Evolutionary conservation across 257 asterid genomes (phyloP), one percentile per base, ranked within the genome.

Genomic region (Solanum stenotomum): DNA sequence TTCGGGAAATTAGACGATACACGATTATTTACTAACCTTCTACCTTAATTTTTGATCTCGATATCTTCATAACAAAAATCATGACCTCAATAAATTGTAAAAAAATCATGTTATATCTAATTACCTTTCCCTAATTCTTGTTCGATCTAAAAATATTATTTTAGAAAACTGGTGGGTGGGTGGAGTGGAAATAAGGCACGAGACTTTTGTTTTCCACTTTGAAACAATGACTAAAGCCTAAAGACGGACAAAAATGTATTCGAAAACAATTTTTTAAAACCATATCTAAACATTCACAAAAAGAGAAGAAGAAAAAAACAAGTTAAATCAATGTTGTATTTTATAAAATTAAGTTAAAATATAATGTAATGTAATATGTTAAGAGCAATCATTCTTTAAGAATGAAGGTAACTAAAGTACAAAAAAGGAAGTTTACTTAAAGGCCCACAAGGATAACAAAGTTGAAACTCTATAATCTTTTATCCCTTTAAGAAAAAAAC

Each of bases 21-120:
- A 2, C 3, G 4, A 56, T 3, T 2, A 18, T 56, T 7, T 56
- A 56, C 3, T 10, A 63, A 63, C 0, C 7, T 63, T 63, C 14
- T 63, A 63, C 4, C 6, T 11, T 63, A 63, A 23, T 18, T 56
- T 9, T 56, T 23, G 0, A 63, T 1, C 3, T 63, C 2, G 15
- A 63, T 63, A 23, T 63, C 0, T 23, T 23, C 3, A 23, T 23
- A 6, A 4, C 0, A 63, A 63, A n/a, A n/a, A 11, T 63, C 0
- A n/a, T 4, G 0, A 0, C 0, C 8, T n/a, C 8, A 2, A n/a
- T 63, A 4, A 10, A 12, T 4, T n/a, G 0, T 0, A 10, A 63
- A n/a, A 63, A 22, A 0, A 0, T 8, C 1, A 22, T 1, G 5
- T 59, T 3, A 59, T 59, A 3, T 59, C 11, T 59, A 7, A 20